Evolutionary conservation across 83 land plant species (phyloP), one percentile per base, ranked within the genome.

Genomic region (Isoetes engelmannii): DNA sequence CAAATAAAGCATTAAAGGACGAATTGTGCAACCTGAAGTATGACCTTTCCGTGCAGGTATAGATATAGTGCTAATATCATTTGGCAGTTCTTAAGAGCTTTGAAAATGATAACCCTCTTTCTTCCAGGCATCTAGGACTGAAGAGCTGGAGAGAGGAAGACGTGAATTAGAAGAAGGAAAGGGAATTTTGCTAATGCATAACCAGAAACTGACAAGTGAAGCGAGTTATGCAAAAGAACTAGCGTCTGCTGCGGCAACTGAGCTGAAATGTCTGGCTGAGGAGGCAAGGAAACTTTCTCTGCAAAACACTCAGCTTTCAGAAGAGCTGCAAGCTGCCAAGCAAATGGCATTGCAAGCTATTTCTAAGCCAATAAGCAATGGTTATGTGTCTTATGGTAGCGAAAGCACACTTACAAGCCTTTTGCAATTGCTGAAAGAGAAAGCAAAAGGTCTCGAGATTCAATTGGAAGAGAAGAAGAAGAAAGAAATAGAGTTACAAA

Each of bases 401-500:
- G n/a, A n/a, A n/a, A n/a, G n/a, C n/a, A n/a, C n/a, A n/a, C n/a
- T n/a, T n/a, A n/a, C n/a, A n/a, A n/a, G n/a, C n/a, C n/a, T n/a
- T n/a, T n/a, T n/a, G n/a, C n/a, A n/a, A n/a, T n/a, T n/a, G n/a
- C n/a, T n/a, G n/a, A 55, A 69, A 63, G 76, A 87, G 45, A 76
- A 75, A 61, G 84, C 82, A 69, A 77, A 79, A 46, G 53, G 64
- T 28, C 70, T 85, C 13, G 79, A 83, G 55, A 53, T 74, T 48
- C 69, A 76, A 63, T 67, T 88, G 28, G 70, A 67, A 45, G 79
- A 81, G 54, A 83, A 69, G 64, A 86, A 77, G 41, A 65, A 79
- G 46, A 65, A 69, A 47, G 86, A 79, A 69, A 68, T 64, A 45
- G 88, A 85, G 9, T 66, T 81, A 13, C 63, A 72, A 42, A 79